Percentiles rank a stretch among this genome's conserved stretches.
Evolutionary conservation across 2,329 filamentous ascomycete species (phyloP).

Genomic region (Aspergillus latus): DNA sequence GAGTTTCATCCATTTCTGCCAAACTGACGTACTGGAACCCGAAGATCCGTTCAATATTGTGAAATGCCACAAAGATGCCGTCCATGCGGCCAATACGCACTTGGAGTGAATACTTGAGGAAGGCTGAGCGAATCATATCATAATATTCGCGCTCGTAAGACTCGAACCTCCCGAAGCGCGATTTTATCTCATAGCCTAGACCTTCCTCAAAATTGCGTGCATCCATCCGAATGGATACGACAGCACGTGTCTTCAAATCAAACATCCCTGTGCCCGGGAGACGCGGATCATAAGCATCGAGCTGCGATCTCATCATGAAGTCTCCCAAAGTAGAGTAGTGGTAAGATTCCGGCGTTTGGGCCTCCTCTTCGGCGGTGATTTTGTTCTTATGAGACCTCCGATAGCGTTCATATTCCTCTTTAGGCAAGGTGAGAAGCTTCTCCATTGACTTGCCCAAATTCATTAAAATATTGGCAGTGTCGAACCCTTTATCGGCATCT

Average conservation of each 20-base stretch:
- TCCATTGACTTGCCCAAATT: constrained; percentile 96
- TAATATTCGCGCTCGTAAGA: constrained; percentile 95
- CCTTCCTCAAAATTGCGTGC: constrained; percentile 69
- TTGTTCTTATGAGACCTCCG: constrained; percentile 66
- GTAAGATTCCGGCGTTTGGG: constrained; percentile 71
- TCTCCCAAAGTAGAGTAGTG: constrained; percentile 86
- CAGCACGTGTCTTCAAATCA: constrained; percentile 91
- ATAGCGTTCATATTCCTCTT: constrained; percentile 82
- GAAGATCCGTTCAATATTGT: constrained; percentile 93
- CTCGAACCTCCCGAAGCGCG: constrained; percentile 74
- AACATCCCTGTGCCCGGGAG: constrained; percentile 92
- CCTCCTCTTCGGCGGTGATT: constrained; percentile 66
- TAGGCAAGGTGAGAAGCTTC: constrained; percentile 82
- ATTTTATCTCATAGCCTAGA: constrained; percentile 81
- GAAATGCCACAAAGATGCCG: constrained; percentile 94
- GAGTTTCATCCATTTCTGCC: constrained; percentile 79
- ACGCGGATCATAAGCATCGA: constrained; percentile 84
- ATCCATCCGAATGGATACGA: constrained; percentile 89
- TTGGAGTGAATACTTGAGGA: constrained; percentile 95
- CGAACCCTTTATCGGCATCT: constrained; percentile 91
- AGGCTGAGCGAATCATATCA: constrained; percentile 92
- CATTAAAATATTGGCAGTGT: constrained; percentile 79
- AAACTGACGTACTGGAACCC: constrained; percentile 94
- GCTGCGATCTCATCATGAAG: constrained; percentile 90
- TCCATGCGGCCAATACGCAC: constrained; percentile 98